Base-by-base conservation (phyloP, 345 rosid species). In the Gossypium raimondii region DNA sequence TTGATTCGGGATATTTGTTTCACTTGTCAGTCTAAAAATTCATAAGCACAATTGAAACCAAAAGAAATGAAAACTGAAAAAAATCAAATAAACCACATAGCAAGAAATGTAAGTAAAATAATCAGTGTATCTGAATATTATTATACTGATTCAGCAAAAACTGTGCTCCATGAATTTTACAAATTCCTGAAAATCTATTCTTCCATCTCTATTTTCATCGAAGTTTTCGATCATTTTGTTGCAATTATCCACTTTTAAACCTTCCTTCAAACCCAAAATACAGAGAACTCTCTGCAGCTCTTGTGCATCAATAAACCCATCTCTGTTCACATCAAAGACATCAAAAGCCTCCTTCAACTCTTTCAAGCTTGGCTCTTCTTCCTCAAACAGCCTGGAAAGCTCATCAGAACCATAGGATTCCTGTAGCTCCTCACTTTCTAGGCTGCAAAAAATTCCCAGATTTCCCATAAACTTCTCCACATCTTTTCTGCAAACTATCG, bases 281-380 rank as follows among this genome's bases (percentile, higher is more conserved):
- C 56, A 52, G 41, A 90, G 77, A 69, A 90, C 89, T 80, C 90
- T 90, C 82, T 86, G 92, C 86, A 93, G 78, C 82, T 91, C 97
- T 63, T 17, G 34, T 6, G 90, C 88, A 78, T 89, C 97, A 22
- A 93, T 79, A 75, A 90, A 91, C 56, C 95, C 94, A 78, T 93
- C 95, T 82, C 81, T 78, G 76, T 93, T 89, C 76, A 76, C 83
- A 83, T 93, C 97, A 83, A 90, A 91, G 66, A 90, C 97, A 52
- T 86, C 84, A 76, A 93, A 93, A 74, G 93, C 89, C 73, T 86
- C 89, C 80, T 87, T 92, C 73, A 88, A 69, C 79, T 93, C 98
- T 68, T 83, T 89, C 79, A 89, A 71, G 77, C 98, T 91, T 0
- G 94, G 93, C 80, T 89, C 97, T 75, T 91, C 98, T 47, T 88